Conservation (phyloP, 441 rosid genomes). For the Metrosideros polymorpha region DNA sequence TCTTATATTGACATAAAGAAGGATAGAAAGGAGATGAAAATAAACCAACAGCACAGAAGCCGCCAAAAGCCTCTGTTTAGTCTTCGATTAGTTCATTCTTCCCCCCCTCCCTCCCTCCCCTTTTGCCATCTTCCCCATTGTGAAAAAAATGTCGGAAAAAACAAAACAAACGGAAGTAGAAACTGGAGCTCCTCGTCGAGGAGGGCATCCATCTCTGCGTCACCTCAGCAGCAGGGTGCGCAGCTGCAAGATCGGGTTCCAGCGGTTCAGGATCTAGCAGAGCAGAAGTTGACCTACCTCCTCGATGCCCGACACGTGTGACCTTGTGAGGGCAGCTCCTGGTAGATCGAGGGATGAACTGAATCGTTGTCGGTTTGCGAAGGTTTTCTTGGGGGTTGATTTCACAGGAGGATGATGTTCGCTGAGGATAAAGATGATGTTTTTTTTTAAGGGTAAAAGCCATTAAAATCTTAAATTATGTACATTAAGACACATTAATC, state of each 20-base stretch:
- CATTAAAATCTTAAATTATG: too few species aligned
- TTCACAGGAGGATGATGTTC: background rate
- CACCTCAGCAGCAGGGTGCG: background rate
- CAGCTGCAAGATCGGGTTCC: background rate
- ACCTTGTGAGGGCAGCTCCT: background rate
- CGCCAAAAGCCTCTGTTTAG: conserved; percentile 23
- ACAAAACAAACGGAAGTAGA: background rate
- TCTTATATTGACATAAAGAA: background rate
- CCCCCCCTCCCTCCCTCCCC: background rate
- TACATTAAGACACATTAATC: too few species aligned
- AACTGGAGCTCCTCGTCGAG: background rate
- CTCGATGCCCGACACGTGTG: background rate
- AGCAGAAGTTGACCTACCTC: background rate
- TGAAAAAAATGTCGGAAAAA: background rate
- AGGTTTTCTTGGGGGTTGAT: background rate
- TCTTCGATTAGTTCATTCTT: background rate
- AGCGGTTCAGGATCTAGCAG: background rate
- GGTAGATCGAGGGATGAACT: background rate
- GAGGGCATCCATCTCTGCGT: background rate
- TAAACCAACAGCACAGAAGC: conserved; percentile 9
- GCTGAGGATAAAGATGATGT: background rate
- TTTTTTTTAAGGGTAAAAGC: too few species aligned
- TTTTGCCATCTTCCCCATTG: background rate
- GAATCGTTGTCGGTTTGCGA: background rate
- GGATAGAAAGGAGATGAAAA: background rate